These are phyloP conservation scores for Penicillium palitans DNA, from an alignment of 2,329 filamentous ascomycete genomes.

Conservation along the genomic window DNA sequence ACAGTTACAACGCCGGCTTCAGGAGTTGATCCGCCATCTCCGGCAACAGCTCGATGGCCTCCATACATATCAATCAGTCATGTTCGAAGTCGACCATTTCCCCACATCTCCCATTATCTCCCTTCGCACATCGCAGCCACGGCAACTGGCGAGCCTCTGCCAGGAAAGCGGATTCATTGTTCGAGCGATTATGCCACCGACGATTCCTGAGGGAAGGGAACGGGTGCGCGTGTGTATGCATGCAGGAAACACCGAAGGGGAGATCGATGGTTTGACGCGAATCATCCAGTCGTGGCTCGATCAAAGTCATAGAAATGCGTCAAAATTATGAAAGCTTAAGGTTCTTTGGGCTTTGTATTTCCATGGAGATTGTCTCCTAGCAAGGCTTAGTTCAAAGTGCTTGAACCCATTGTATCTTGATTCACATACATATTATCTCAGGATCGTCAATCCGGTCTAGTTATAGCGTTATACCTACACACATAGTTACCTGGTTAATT, in stretches of 20 bases:
- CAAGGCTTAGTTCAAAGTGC: background rate
- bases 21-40: conserved; percentile 49
- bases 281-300: conserved; percentile 53
- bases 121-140: conserved; percentile 58
- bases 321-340: conserved; percentile 5
- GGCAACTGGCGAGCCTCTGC: conserved; percentile 60
- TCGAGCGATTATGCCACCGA: conserved; percentile 67
- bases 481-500: background rate
- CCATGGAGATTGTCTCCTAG: background rate
- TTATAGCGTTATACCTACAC: background rate
- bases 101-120: conserved; percentile 66
- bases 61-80: conserved; percentile 22
- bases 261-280: conserved; percentile 57
- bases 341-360: background rate
- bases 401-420: background rate
- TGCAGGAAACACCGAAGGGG: conserved; percentile 60
- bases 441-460: background rate
- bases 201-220: conserved; percentile 63
- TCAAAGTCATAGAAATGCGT: background rate
- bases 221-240: conserved; percentile 68
- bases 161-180: conserved; percentile 62
- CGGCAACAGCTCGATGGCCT: conserved; percentile 48
- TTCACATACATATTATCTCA: background rate
- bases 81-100: conserved; percentile 43
- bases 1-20: conserved; percentile 49